Evolutionary conservation across 169 alveolate species (phyloP).

Genomic region (Babesia bovis): DNA sequence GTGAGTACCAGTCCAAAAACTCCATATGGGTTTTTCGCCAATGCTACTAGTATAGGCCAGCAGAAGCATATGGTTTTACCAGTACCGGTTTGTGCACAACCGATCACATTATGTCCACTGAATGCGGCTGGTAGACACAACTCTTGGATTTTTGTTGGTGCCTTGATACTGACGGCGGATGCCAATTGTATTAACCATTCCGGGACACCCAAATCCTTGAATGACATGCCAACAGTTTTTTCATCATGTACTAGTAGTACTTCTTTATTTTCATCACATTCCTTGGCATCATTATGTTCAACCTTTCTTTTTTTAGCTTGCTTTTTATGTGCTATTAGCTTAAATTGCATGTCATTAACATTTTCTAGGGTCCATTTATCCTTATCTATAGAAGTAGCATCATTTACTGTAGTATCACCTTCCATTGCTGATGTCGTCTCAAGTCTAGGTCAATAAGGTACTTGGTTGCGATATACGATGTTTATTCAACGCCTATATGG

Average conservation of each 20-base stretch:
- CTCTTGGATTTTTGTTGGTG: slow-evolving; percentile 79
- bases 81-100: slow-evolving; percentile 96
- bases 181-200: slow-evolving; percentile 74
- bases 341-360: background rate
- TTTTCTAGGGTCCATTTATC: slow-evolving; percentile 38
- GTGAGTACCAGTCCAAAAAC: slow-evolving; percentile 92
- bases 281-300: background rate
- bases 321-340: slow-evolving; percentile 23
- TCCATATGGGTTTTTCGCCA: slow-evolving; percentile 93
- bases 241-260: slow-evolving; percentile 1
- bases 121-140: slow-evolving; percentile 88
- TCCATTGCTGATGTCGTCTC: background rate
- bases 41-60: slow-evolving; percentile 90
- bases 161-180: slow-evolving; percentile 60
- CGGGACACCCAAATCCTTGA: slow-evolving; percentile 74
- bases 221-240: slow-evolving; percentile 31
- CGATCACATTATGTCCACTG: slow-evolving; percentile 87
- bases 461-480: background rate
- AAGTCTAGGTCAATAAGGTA: background rate
- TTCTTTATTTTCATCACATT: background rate
- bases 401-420: background rate
- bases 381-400: background rate
- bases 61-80: slow-evolving; percentile 98
- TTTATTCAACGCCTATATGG: background rate
- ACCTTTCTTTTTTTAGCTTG: background rate